Base-by-base conservation (phyloP, 2,329 filamentous ascomycete species). In the Chalara sp. region DNA sequence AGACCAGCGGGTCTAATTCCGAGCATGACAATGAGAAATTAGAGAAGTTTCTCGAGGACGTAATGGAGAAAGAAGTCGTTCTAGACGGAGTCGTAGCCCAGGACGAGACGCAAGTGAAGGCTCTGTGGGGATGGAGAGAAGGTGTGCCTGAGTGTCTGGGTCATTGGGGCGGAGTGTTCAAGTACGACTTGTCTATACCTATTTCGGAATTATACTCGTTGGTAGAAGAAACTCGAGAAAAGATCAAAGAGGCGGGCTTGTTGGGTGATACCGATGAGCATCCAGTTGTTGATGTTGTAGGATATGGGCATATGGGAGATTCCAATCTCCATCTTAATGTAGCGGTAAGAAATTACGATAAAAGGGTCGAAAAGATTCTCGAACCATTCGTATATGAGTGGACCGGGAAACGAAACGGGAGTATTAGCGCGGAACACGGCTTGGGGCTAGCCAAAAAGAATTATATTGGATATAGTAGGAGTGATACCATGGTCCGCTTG, bases 381-480 rank as follows among this genome's bases (percentile, higher is more conserved):
- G 93, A 99, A 73, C 93, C 95, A 0, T 99, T 87, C 72, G 89
- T 99, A 29, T 99, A 96, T 66, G 90, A 99, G 72, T 99, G 93
- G 93, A 92, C 97, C 58, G 77, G 84, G 62, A 82, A 89, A 73
- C 80, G 87, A 44, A 85, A 86, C 56, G 93, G 93, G 55, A 96
- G 90, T 69, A 96, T 99, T 70, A 96, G 90, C 65, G 93, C 93
- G 46, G 93, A 99, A 72, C 93, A 99, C 67, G 93, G 93, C 4
- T 72, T 99, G 40, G 93, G 93, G 12, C 72, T 99, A 56, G 89
- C 91, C 46, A 99, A 99, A 83, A 96, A 95, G 76, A 86, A 89
- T 53, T 99, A 85, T 66, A 89, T 99, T 67, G 86, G 88, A 32
- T 97, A 97, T 72, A 96, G 89, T 72, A 83, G 89, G 63, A 91